Conservation (phyloP, 805 yeast genomes). For the Zygosaccharomyces bisporus region DNA sequence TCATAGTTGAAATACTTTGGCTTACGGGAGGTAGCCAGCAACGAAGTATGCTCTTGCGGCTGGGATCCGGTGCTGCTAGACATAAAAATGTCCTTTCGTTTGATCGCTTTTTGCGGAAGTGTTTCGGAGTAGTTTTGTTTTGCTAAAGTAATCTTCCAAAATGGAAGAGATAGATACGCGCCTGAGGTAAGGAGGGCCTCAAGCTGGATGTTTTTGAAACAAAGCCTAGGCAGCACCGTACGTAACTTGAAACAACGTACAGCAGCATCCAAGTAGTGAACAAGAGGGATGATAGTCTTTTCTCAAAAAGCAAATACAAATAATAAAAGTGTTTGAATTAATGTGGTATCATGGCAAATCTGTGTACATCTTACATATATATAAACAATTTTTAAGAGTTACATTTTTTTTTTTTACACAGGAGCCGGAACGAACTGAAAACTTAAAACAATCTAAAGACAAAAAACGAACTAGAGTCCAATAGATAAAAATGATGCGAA, state of each 20-base stretch:
- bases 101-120: background rate
- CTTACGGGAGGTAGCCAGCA: constrained; percentile 25
- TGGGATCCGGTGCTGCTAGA: constrained; percentile 2
- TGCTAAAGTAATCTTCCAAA: background rate
- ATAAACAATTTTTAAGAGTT: constrained; percentile 2
- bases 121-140: background rate
- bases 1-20: constrained; percentile 33
- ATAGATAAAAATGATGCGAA: constrained; percentile 4
- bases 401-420: constrained; percentile 6
- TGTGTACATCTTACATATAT: constrained; percentile 5
- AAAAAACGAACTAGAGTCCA: constrained; percentile 7
- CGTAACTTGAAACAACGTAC: too few species aligned
- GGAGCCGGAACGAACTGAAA: constrained; percentile 8
- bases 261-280: too few species aligned
- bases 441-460: constrained; percentile 7
- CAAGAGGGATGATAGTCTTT: too few species aligned
- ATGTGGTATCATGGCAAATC: constrained; percentile 4
- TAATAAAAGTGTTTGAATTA: background rate
- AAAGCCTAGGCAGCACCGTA: too few species aligned
- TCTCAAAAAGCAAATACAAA: background rate
- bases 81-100: constrained; percentile 4
- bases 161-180: background rate
- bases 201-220: background rate
- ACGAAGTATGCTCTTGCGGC: constrained; percentile 20
- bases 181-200: background rate